Conservation (phyloP, 1,284 basidiomycete genomes). For the Sporisorium graminicola region DNA sequence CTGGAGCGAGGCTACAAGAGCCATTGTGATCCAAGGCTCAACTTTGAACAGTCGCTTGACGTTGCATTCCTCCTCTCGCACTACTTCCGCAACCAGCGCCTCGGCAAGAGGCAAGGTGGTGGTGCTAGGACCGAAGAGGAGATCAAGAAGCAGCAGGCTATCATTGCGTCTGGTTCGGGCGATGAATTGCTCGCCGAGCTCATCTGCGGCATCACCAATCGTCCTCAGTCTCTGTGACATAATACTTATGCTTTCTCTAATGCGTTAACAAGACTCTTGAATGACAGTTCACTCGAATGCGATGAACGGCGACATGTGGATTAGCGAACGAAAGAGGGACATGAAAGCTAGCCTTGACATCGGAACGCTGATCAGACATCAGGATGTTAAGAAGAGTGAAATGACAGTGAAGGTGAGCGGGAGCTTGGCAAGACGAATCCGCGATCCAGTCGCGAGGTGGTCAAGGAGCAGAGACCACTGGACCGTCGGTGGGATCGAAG, state of each 20-base stretch:
- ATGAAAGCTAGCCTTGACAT: not conserved
- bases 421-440: not conserved
- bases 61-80: conserved; percentile 66
- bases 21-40: conserved; percentile 71
- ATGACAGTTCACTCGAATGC: no score
- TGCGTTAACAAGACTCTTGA: not conserved
- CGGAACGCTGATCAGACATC: not conserved
- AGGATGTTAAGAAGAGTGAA: not conserved
- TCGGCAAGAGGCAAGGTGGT: conserved; percentile 22
- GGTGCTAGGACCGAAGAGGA: conserved; percentile 31
- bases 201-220: conserved; percentile 46
- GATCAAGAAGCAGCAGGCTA: conserved; percentile 47
- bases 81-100: conserved; percentile 57
- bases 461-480: not conserved
- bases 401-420: not conserved
- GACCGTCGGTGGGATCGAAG: not conserved
- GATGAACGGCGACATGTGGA: not conserved
- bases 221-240: conserved; percentile 15
- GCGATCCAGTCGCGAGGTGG: not conserved
- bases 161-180: conserved; percentile 44
- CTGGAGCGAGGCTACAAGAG: conserved; percentile 72
- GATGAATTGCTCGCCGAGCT: conserved; percentile 49
- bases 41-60: conserved; percentile 74
- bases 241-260: not conserved
- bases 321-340: not conserved